Conservation (phyloP, 768 basidiomycete species). For the Hemileccinum impolitum region DNA sequence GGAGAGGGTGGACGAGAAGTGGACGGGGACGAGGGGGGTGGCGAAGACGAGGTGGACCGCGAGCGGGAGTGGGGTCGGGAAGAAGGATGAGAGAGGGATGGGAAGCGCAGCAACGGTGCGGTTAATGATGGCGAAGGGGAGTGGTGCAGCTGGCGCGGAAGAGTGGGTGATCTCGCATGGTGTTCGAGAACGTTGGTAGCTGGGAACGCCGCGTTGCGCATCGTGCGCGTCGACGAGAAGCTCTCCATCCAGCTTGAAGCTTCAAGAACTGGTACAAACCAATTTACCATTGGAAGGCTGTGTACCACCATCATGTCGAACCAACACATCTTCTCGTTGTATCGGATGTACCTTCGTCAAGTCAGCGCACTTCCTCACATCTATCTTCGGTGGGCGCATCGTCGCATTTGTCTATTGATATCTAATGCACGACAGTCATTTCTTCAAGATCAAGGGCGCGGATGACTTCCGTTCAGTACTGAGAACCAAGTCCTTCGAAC, state of each 20-base stretch:
- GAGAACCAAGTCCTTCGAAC: constrained; percentile 27
- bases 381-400: constrained; percentile 42
- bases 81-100: neutral
- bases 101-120: constrained; percentile 18
- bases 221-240: constrained; percentile 12
- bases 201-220: neutral
- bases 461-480: constrained; percentile 57
- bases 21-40: neutral
- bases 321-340: constrained; percentile 28
- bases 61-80: neutral
- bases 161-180: constrained; percentile 7
- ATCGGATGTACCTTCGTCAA: constrained; percentile 41
- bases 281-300: no score
- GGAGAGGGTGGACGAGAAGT: constrained; percentile 36
- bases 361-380: constrained; percentile 41
- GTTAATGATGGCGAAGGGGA: constrained; percentile 4
- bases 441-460: constrained; percentile 57
- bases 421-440: constrained; percentile 42
- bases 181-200: no score
- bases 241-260: constrained; percentile 16
- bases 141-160: constrained; percentile 16
- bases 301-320: neutral
- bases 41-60: no score
- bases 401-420: neutral
- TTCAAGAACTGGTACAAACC: no score